Percentiles rank a stretch among this genome's conserved stretches.
Conservation (phyloP, 257 asterid genomes). For the Solanum pinnatisectum region DNA sequence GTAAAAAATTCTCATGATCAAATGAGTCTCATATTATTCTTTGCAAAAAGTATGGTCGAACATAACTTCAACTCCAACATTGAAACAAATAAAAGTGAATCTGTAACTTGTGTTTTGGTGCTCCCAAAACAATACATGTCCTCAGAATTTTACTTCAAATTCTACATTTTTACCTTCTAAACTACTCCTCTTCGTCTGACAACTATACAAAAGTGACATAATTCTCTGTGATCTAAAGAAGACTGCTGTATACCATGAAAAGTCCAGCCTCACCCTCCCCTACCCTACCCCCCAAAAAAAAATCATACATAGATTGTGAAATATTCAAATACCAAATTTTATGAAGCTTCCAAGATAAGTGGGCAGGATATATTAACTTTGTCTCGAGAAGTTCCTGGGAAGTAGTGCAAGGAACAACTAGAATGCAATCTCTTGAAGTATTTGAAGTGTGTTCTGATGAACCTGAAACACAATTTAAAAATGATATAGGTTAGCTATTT, state of each 20-base stretch:
- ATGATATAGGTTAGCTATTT: not conserved
- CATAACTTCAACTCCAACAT: not conserved
- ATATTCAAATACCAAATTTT: not conserved
- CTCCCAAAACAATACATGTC: not conserved
- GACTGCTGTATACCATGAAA: not conserved
- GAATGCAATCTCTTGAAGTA: conserved; percentile 93
- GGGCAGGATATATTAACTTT: not conserved
- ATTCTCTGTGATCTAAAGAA: not conserved
- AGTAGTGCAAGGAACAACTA: conserved; percentile 18
- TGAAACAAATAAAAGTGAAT: not conserved
- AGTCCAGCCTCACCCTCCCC: not conserved
- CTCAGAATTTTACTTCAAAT: not conserved
- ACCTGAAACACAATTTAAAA: conserved; percentile 44
- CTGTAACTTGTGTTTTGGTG: not conserved
- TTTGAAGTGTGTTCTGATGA: conserved; percentile 90
- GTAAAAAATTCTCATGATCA: not conserved
- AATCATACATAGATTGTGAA: not conserved
- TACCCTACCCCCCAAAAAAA: not conserved
- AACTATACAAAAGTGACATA: not conserved
- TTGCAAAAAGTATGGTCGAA: not conserved
- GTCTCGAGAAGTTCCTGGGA: not conserved
- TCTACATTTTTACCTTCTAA: not conserved
- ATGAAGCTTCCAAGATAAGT: not conserved
- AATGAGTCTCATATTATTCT: not conserved
- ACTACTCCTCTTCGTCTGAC: not conserved